Conservation (phyloP, 768 basidiomycete species). For the Neoboletus magnificus region DNA sequence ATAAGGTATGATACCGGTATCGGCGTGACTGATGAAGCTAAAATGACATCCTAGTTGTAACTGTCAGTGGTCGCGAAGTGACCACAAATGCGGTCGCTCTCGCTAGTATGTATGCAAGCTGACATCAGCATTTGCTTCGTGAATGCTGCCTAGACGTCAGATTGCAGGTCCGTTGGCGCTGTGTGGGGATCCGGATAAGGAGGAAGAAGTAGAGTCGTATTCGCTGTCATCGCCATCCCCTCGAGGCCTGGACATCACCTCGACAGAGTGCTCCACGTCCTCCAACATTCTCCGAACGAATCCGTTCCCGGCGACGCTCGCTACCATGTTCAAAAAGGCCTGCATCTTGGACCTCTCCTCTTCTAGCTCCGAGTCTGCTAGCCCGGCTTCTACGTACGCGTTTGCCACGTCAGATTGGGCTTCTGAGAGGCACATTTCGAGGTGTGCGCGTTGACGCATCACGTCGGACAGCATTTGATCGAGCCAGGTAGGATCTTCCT, state of each 20-base stretch:
- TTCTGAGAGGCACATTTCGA: constrained; percentile 15
- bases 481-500: constrained; percentile 29
- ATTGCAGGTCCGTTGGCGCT: background rate
- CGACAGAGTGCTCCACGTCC: constrained; percentile 14
- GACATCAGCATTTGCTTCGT: background rate
- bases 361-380: constrained; percentile 26
- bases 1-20: background rate
- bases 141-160: background rate
- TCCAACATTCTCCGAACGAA: constrained; percentile 28
- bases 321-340: constrained; percentile 22
- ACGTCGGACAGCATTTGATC: constrained; percentile 25
- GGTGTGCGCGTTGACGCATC: constrained; percentile 23
- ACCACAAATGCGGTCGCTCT: background rate
- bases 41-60: background rate
- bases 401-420: constrained; percentile 16
- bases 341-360: constrained; percentile 25
- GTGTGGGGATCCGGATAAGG: constrained; percentile 1
- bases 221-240: background rate
- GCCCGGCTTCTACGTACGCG: constrained; percentile 25
- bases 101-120: background rate
- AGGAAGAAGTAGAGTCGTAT: background rate
- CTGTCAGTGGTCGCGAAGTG: background rate
- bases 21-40: background rate
- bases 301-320: constrained; percentile 23
- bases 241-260: constrained; percentile 10